Evolutionary conservation across 495 filamentous ascomycete genomes (phyloP), one percentile per base, ranked within the genome.

Genomic region (Thozetella sp.): DNA sequence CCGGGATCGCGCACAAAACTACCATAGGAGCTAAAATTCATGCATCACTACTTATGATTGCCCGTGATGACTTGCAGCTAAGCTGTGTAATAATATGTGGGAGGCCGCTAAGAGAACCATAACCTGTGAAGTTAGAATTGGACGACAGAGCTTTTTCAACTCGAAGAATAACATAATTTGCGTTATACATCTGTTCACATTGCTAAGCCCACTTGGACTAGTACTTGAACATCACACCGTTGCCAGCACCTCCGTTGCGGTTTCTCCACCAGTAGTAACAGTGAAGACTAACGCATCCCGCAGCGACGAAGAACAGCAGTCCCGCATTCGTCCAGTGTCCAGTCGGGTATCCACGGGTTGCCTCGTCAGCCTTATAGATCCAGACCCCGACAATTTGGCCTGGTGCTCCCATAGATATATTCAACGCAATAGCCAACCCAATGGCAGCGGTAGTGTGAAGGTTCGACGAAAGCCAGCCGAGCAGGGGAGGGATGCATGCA

Each of bases 361-460:
- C 81, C 63, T 90, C 86, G 50, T 84, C 67, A 9, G 78, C 73
- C 60, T 86, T 88, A 64, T 88, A 90, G 53, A 88, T 88, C 81
- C 85, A 90, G 2, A 88, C 86, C 0, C 86, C 85, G 0, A 83
- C 83, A 43, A 89, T 88, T 61, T 89, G 86, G 2, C 86, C 86
- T 0, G 84, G 85, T 0, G 82, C 84, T 0, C 67, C 86, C 22
- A 87, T 75, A 0, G 79, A 83, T 17, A 87, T 79, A 59, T 89
- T 88, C 43, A 90, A 61, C 3, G 85, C 87, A 50, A 89, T 88
- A 0, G 85, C 86, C 3, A 89, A 76, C 0, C 86, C 86, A 0
- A 80, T 79, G 6, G 85, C 79, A 1, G 78, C 81, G 0, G 86
- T 88, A 50, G 78, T 82, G 62, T 77, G 76, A 19, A 88, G 68